Base-by-base conservation (phyloP, 2,329 filamentous ascomycete species). In the Beauveria caledonica region DNA sequence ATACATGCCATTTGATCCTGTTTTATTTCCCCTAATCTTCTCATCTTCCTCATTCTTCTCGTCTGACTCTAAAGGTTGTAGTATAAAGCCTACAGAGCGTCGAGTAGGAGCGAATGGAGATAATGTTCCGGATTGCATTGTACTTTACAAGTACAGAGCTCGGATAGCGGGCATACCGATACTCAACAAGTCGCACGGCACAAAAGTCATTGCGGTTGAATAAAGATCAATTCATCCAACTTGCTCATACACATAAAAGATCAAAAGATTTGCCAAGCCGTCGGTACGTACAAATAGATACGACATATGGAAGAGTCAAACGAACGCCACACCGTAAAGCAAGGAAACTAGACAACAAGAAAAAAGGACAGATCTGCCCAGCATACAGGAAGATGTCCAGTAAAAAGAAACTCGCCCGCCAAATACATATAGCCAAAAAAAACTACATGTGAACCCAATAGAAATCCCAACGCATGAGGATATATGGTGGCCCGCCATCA, bases 321-420 rank as follows among this genome's bases (percentile, higher is more conserved):
- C 19, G 48, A 62, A 60, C 61, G 57, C 61, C 61, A 54, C 49
- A 46, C 58, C 62, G 61, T 56, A 45, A 33, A 51, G 53, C 60
- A 54, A 42, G 10, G 21, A 39, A 49, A 57, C 19, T 36, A 29
- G 36, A 27, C 23, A 55, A 60, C 39, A 42, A 45, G 55, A 27
- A 29, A 23, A 10, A 39, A 46, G 27, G 33, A 39, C 19, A 42
- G 49, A 58, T 19, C 11, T 29, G 21, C 13, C 27, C 27, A 51
- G 29, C 42, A 33, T 36, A 15, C 1, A 61, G 54, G 33, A 23
- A 55, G 55, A 27, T 33, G 50, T 45, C 27, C 33, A 36, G 27
- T 27, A 36, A 46, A 54, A 60, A 40, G 13, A 62, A 55, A 55
- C 13, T 56, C 50, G 60, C 60, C 46, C 49, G 49, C 46, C 50